A percentile compares a stretch with the other conserved stretches of the same genome.
Conservation (phyloP, 2,329 filamentous ascomycete species). For the Cryphonectria nitschkei region DNA sequence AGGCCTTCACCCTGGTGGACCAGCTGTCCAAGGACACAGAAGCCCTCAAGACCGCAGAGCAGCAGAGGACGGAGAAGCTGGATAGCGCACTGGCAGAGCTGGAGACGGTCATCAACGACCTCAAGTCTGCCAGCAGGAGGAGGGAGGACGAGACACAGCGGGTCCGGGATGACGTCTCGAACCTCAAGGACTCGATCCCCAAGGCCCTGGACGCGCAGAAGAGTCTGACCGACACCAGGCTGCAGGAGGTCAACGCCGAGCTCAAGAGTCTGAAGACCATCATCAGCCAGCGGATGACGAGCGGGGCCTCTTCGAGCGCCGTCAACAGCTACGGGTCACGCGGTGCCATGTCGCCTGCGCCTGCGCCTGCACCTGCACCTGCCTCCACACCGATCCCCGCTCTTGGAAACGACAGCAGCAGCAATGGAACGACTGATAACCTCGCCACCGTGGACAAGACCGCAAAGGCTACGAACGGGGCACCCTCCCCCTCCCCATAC, state of each 20-base stretch:
- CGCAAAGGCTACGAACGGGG: constrained; percentile 37
- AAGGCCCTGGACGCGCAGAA: constrained; percentile 88
- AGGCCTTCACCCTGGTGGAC: constrained; percentile 87
- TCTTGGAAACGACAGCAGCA: constrained; percentile 37
- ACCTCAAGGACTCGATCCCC: constrained; percentile 82
- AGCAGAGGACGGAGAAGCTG: constrained; percentile 79
- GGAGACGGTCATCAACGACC: constrained; percentile 77
- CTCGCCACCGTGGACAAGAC: constrained; percentile 36
- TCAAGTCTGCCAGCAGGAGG: constrained; percentile 79
- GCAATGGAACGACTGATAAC: constrained; percentile 33
- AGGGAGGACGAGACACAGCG: constrained; percentile 87
- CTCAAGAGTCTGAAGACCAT: constrained; percentile 91
- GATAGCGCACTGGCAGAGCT: constrained; percentile 83
- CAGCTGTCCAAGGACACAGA: constrained; percentile 91
- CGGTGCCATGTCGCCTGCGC: constrained; percentile 32
- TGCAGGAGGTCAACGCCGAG: constrained; percentile 85
- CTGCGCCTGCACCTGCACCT: constrained; percentile 30
- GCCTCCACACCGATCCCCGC: constrained; percentile 33
- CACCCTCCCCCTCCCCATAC: constrained; percentile 32
- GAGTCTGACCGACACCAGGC: constrained; percentile 75
- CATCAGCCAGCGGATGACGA: constrained; percentile 66
- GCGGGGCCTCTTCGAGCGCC: constrained; percentile 33
- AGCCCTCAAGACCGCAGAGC: constrained; percentile 82
- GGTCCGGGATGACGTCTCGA: constrained; percentile 83
- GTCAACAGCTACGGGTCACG: constrained; percentile 38